Base-by-base conservation (phyloP, 768 basidiomycete species). In the Lentinus brumalis region DNA sequence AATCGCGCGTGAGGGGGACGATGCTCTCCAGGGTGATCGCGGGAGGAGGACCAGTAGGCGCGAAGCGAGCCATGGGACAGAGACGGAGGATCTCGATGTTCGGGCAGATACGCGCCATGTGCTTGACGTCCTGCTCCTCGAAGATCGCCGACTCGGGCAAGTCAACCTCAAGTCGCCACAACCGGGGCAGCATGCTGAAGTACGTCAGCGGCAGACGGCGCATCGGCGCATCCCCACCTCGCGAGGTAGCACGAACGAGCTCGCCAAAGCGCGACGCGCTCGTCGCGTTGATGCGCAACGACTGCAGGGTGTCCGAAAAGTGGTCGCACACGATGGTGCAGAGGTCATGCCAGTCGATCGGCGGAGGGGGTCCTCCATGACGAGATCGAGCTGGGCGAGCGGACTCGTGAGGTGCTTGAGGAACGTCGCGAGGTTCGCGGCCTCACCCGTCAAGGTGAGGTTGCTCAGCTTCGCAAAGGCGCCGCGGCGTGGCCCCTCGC, bases 311-410 rank as follows among this genome's bases (percentile, higher is more conserved):
- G 49, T 78, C 71, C 14, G 81, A 78, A 66, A 91, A 89, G 65
- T 81, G 76, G 63, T 89, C 84, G 65, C 81, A 85, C 53, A 92
- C 79, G 67, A 88, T 69, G 49, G 74, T 74, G 44, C 84, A 88
- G 18, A 92, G 78, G 63, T 91, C 85, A 61, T 84, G 85, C 91
- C 91, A 92, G 68, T 92, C 89, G 8, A 81, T 81, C 59, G 81
- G 81, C 68, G 86, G 85, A 21, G 89, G 88, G 91, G 89, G 66
- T 92, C 91, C 64, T 92, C 91, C 65, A 92, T 87, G 70, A 86
- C 78, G 41, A 92, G 83, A 51, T 92, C 91, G 55, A 92, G 78
- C 53, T 83, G 81, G n/a, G 79, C 77, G 68, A 92, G 74, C n/a
- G 82, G 78, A 70, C 83, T 84, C 18, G 84, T 80, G 66, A 92